Percentiles rank a stretch among this genome's conserved stretches.
Conservation (phyloP, 768 basidiomycete genomes). For the Trametes gibbosa region DNA sequence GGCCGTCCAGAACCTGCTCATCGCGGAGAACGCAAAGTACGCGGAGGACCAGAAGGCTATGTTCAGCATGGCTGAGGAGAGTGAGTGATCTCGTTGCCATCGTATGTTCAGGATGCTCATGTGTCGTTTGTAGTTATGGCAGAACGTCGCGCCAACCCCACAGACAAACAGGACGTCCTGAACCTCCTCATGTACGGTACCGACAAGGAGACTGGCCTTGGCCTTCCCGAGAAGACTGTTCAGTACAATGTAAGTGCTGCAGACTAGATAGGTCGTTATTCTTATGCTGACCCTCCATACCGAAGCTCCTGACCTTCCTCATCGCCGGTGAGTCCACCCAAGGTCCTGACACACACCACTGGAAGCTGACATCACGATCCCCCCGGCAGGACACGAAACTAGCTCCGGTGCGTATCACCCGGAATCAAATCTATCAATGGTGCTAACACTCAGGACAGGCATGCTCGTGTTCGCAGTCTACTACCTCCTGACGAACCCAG, state of each 20-base stretch:
- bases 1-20: constrained; percentile 36
- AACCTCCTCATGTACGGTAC: constrained; percentile 42
- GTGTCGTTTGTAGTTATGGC: constrained; percentile 31
- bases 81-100: constrained; percentile 26
- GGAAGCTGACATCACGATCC: not conserved
- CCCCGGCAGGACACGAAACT: constrained; percentile 34
- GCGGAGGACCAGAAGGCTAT: constrained; percentile 40
- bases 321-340: constrained; percentile 38
- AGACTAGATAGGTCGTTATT: not conserved
- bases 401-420: constrained; percentile 29
- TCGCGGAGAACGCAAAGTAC: constrained; percentile 36
- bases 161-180: constrained; percentile 42
- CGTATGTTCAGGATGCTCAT: not conserved
- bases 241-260: constrained; percentile 35
- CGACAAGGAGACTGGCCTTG: constrained; percentile 43
- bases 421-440: too few relatives aligned
- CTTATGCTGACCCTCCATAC: not conserved
- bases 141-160: constrained; percentile 37
- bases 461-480: constrained; percentile 43
- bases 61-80: constrained; percentile 37
- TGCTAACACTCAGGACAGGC: constrained; percentile 10
- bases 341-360: not conserved
- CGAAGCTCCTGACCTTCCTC: constrained; percentile 46
- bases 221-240: constrained; percentile 41
- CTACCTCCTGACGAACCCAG: constrained; percentile 43